Conservation (phyloP, 192 early-diverging fungal genomes). For the Lunasporangiospora selenospora region DNA sequence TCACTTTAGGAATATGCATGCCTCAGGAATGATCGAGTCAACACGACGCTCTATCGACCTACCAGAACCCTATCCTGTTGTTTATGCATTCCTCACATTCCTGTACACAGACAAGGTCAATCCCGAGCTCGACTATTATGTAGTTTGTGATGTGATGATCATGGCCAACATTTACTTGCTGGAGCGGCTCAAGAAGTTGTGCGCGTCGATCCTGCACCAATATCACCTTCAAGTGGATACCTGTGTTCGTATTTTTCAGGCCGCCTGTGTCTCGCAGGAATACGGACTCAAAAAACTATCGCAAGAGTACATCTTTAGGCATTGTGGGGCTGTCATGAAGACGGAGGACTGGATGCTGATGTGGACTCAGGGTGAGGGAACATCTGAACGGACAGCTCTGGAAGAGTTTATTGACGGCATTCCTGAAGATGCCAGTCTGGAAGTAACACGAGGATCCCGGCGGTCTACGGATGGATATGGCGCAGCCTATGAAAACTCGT, state of each 20-base stretch:
- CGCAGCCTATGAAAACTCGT: conserved; percentile 5
- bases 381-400: conserved; percentile 24
- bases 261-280: conserved; percentile 58
- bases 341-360: conserved; percentile 55
- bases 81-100: conserved; percentile 59
- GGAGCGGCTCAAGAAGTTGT: conserved; percentile 63
- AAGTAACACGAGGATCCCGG: conserved; percentile 18
- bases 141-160: conserved; percentile 59
- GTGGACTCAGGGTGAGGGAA: conserved; percentile 31
- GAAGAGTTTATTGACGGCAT: conserved; percentile 57
- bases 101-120: conserved; percentile 66
- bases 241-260: conserved; percentile 59
- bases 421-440: conserved; percentile 57
- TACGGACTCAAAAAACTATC: conserved; percentile 56
- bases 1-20: conserved; percentile 59
- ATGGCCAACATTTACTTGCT: conserved; percentile 65
- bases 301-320: conserved; percentile 57
- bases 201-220: conserved; percentile 54
- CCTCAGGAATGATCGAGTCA: conserved; percentile 60
- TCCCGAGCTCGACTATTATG: conserved; percentile 38
- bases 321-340: conserved; percentile 61
- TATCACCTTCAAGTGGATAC: conserved; percentile 57
- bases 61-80: conserved; percentile 56
- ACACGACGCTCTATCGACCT: conserved; percentile 53
- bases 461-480: conserved; percentile 21